phyloP scores from a whole-genome alignment of 768 basidiomycete species.

The Rickenella mellea region DNA sequence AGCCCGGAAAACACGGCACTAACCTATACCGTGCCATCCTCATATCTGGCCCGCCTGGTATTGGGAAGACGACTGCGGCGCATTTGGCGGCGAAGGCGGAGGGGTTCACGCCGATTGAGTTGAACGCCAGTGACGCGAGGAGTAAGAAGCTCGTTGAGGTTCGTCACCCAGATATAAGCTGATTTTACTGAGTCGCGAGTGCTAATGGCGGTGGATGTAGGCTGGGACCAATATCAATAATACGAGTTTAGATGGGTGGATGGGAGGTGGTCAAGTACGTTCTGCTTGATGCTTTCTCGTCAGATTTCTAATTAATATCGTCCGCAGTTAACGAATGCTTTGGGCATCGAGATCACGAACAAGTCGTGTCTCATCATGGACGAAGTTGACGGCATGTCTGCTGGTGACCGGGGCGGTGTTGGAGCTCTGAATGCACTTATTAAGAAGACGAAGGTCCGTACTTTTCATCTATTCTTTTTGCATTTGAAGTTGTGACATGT shows the following conservation, averaged over 20 bases:
- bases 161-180: conserved; percentile 7
- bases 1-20: conserved; percentile 87
- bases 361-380: conserved; percentile 94
- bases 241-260: conserved; percentile 78
- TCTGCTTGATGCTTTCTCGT: background rate
- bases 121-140: conserved; percentile 92
- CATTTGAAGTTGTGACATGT: background rate
- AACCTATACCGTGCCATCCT: conserved; percentile 80
- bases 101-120: conserved; percentile 87
- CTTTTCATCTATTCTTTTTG: background rate
- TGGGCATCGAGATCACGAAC: conserved; percentile 68
- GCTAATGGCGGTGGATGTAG: conserved; percentile 30
- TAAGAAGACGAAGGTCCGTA: conserved; percentile 76
- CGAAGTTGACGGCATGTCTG: conserved; percentile 98
- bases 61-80: conserved; percentile 95
- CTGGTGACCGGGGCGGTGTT: conserved; percentile 93
- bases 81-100: conserved; percentile 87
- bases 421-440: conserved; percentile 88
- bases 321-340: conserved; percentile 46
- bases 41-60: conserved; percentile 91
- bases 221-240: conserved; percentile 88
- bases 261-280: conserved; percentile 46
- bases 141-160: conserved; percentile 98
- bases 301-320: background rate
- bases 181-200: background rate